Conservation (phyloP, 257 asterid genomes). For the Solanum chiquidenum region DNA sequence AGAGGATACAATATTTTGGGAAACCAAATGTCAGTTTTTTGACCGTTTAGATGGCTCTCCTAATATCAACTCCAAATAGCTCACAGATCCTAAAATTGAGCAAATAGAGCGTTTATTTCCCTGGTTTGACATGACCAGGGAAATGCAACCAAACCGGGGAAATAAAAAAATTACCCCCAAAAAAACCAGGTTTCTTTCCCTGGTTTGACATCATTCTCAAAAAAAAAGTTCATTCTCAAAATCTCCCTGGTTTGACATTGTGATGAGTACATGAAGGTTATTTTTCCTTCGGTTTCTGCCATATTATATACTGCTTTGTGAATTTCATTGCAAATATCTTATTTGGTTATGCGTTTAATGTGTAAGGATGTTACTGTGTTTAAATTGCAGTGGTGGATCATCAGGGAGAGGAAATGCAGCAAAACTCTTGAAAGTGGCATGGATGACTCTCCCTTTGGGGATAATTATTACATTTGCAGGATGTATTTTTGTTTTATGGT, state of each 20-base stretch:
- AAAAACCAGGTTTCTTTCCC: background rate
- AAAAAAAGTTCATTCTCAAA: no score
- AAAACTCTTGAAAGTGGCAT: conserved; percentile 76
- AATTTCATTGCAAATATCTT: background rate
- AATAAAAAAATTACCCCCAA: background rate
- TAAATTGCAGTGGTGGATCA: conserved; percentile 47
- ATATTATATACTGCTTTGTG: background rate
- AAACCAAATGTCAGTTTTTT: background rate
- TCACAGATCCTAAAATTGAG: background rate
- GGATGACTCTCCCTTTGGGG: conserved; percentile 83
- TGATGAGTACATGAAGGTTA: background rate
- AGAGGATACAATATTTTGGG: background rate
- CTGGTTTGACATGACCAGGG: background rate
- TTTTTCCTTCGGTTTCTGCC: background rate
- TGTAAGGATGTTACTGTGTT: background rate
- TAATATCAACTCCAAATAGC: background rate
- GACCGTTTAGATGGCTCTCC: background rate
- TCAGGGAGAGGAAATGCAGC: conserved; percentile 50
- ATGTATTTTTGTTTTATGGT: conserved; percentile 68
- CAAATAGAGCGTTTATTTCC: background rate
- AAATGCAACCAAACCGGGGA: background rate
- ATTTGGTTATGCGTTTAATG: background rate
- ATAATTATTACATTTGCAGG: conserved; percentile 45
- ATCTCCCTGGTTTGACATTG: background rate
- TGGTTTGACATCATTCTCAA: no score